Conservation (phyloP, 2,329 filamentous ascomycete species). For the Ploettnerulaceae sp. region DNA sequence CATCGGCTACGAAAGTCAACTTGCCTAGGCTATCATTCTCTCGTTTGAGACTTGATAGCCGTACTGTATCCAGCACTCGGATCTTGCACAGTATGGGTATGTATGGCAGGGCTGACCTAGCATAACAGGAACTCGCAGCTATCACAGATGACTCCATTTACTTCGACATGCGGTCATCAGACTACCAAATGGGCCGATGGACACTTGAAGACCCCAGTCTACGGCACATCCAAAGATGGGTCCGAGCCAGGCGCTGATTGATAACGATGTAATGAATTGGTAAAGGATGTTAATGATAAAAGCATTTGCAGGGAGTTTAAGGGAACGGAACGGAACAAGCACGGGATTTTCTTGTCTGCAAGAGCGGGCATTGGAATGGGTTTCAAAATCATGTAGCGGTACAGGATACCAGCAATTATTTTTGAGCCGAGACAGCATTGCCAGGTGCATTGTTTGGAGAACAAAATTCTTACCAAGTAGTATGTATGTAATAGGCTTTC, state of each 20-base stretch:
- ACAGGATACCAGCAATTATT: conserved; percentile 15
- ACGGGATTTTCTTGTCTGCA: conserved; percentile 4
- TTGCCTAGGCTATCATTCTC: not conserved
- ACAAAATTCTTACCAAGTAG: not conserved
- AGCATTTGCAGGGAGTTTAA: not conserved
- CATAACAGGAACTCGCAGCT: conserved; percentile 47
- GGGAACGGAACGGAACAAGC: conserved; percentile 10
- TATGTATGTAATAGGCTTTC: not conserved
- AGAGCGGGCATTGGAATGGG: conserved; percentile 18
- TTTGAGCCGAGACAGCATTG: conserved; percentile 14
- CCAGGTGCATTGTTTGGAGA: conserved; percentile 13
- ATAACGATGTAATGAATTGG: not conserved
- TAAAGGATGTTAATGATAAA: not conserved
- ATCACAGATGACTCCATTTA: conserved; percentile 58
- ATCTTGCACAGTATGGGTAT: no score
- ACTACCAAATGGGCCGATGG: conserved; percentile 55
- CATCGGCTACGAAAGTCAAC: not conserved
- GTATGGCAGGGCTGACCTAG: not conserved
- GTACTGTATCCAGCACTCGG: no score
- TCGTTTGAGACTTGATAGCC: no score
- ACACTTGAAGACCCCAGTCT: conserved; percentile 57
- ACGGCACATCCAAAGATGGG: conserved; percentile 53
- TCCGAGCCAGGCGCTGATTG: conserved; percentile 38
- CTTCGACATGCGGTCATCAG: conserved; percentile 47
- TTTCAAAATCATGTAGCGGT: conserved; percentile 15